Base-by-base conservation (phyloP, 164 flowering plant genomes). In the Magnolia changhungtana region DNA sequence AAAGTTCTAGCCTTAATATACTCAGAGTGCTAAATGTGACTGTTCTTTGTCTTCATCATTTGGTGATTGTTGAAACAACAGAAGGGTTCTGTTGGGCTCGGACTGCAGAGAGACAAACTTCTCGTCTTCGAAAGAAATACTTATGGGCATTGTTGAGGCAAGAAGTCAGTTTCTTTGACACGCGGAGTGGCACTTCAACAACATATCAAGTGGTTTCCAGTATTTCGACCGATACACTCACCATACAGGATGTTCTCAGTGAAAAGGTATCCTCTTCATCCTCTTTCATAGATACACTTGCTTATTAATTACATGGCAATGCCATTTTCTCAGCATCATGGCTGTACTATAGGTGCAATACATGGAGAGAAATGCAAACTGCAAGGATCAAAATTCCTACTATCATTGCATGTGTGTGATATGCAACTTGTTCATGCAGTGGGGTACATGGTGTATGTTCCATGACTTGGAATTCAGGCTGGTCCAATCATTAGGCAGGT, bases 61-160 rank as follows among this genome's bases (percentile, higher is more conserved):
- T 64, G 29, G 29, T 13, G 50, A 51, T 64, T 37, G 58, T 49
- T 24, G 37, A 58, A 37, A 37, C 6, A 18, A 77, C 82, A 93
- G 96, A 93, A 86, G 96, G 92, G 5, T 88, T 84, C 81, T 90
- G 95, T 69, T 94, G 97, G 97, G 83, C 95, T 59, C 84, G 90
- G 82, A 89, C 98, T 49, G 95, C 87, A 3, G 94, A 89, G 80
- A 87, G 96, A 76, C 96, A 89, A 80, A 89, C 92, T 1, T 81
- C 90, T 4, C 84, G 86, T 72, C 84, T 93, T 89, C 85, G 96
- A 80, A 80, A 82, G 4, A 82, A 82, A 63, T 93, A 93, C 64
- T 67, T 93, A 63, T 86, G 86, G 77, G 94, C 92, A 2, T 90
- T 93, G 23, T 73, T 93, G 19, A 82, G 96, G 80, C 96, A 93